Conservation (phyloP, 148 eudicot species). For the Chenopodium quinoa region DNA sequence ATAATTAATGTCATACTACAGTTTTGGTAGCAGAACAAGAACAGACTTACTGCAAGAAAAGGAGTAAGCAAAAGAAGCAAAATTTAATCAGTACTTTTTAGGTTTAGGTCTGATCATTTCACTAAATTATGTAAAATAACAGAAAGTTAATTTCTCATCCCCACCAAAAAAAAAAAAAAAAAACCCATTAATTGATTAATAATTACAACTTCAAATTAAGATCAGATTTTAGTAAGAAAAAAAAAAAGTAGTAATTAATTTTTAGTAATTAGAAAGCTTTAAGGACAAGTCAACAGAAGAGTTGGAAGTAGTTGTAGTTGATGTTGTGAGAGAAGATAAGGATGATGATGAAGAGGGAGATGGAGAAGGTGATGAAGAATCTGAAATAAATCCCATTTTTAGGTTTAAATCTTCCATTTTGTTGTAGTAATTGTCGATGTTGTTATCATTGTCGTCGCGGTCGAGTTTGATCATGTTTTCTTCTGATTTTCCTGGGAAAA, state of each 20-base stretch:
- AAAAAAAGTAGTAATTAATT: neutral
- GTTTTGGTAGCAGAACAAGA: constrained; percentile 16
- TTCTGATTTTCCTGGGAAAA: constrained; percentile 39
- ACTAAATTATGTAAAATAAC: constrained; percentile 30
- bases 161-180: neutral
- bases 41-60: constrained; percentile 22
- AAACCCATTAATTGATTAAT: neutral
- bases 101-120: constrained; percentile 21
- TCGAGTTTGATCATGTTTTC: neutral
- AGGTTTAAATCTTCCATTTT: constrained; percentile 26
- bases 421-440: neutral
- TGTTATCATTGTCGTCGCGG: neutral
- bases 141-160: constrained; percentile 29
- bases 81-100: constrained; percentile 21
- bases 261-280: constrained; percentile 42
- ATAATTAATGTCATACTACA: constrained; percentile 22
- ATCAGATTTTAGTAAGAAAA: too few relatives aligned
- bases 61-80: constrained; percentile 24
- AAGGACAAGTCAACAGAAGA: constrained; percentile 62
- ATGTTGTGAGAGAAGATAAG: constrained; percentile 30
- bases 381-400: constrained; percentile 28
- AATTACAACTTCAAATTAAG: constrained; percentile 15
- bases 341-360: constrained; percentile 38
- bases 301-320: constrained; percentile 19
- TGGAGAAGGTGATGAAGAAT: constrained; percentile 15